phyloP scores from a whole-genome alignment of 129 eudicot genomes.

The Chrysanthemum makinoi region DNA sequence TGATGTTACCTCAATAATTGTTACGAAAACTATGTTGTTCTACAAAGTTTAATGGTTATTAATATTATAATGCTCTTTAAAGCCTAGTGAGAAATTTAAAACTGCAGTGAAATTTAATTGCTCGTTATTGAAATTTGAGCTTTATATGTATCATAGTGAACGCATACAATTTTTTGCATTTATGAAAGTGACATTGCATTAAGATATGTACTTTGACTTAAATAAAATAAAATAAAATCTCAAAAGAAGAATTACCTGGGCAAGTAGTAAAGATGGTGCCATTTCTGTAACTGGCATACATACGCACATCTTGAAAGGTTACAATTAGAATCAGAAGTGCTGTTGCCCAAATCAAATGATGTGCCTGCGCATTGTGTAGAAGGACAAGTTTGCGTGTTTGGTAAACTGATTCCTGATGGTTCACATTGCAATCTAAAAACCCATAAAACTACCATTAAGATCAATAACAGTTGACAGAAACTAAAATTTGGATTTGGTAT shows the following conservation, averaged over 20 bases:
- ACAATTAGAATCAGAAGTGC: constrained; percentile 49
- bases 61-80: too few relatives aligned
- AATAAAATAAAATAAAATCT: too few relatives aligned
- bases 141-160: too few relatives aligned
- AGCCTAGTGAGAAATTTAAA: too few relatives aligned
- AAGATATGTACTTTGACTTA: too few relatives aligned
- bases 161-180: too few relatives aligned
- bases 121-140: too few relatives aligned
- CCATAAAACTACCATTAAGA: not conserved
- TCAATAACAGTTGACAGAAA: not conserved
- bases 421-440: constrained; percentile 64
- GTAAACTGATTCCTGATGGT: constrained; percentile 37
- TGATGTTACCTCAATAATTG: too few relatives aligned
- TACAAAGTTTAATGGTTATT: too few relatives aligned
- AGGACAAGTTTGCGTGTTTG: constrained; percentile 45
- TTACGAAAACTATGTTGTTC: too few relatives aligned
- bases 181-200: too few relatives aligned
- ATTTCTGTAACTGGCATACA: constrained; percentile 58
- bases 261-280: constrained; percentile 52
- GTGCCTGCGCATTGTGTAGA: constrained; percentile 46
- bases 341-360: constrained; percentile 47
- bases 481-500: not conserved
- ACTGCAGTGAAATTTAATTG: too few relatives aligned
- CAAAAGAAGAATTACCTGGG: constrained; percentile 39
- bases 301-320: constrained; percentile 59